Evolutionary conservation across 768 basidiomycete genomes (phyloP).

Genomic region (Mycena galericulata): DNA sequence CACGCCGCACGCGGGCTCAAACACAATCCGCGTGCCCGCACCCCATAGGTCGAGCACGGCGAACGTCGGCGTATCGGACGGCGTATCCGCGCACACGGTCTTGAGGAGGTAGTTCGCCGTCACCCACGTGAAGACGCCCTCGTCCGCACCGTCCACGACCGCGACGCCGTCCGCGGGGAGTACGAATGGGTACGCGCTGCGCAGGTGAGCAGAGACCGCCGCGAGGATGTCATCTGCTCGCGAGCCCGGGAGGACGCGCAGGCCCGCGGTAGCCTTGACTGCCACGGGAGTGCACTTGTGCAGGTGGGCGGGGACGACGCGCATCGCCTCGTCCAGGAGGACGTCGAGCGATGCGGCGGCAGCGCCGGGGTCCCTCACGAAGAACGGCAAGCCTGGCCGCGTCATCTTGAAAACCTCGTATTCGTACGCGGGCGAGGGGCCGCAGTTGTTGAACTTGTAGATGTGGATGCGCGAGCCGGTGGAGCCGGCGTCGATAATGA

Average conservation of each 20-base stretch:
- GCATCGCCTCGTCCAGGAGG: slow-evolving; percentile 83
- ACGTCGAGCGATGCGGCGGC: slow-evolving; percentile 86
- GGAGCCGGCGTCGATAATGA: slow-evolving; percentile 99
- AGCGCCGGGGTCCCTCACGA: slow-evolving; percentile 64
- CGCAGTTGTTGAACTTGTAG: slow-evolving; percentile 97
- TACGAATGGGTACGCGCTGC: slow-evolving; percentile 74
- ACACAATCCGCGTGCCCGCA: slow-evolving; percentile 97
- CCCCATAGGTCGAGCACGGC: slow-evolving; percentile 98
- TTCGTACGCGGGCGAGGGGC: slow-evolving; percentile 80
- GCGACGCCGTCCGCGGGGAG: slow-evolving; percentile 69
- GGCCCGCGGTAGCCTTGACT: slow-evolving; percentile 92
- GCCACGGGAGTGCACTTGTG: slow-evolving; percentile 87
- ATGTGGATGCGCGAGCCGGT: slow-evolving; percentile 98
- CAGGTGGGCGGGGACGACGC: slow-evolving; percentile 77
- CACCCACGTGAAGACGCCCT: slow-evolving; percentile 99
- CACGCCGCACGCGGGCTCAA: slow-evolving; percentile 79
- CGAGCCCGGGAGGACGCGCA: slow-evolving; percentile 74
- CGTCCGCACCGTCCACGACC: slow-evolving; percentile 96
- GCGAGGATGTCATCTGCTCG: slow-evolving; percentile 79
- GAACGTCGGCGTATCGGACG: slow-evolving; percentile 65
- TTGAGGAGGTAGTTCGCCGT: slow-evolving; percentile 94
- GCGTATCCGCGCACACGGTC: slow-evolving; percentile 70
- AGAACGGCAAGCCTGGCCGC: slow-evolving; percentile 83
- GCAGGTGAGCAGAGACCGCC: slow-evolving; percentile 74
- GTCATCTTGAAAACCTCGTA: slow-evolving; percentile 93